These are phyloP conservation scores for Oryza punctata DNA, from an alignment of 176 grass and related monocot species.

Conservation along the genomic window DNA sequence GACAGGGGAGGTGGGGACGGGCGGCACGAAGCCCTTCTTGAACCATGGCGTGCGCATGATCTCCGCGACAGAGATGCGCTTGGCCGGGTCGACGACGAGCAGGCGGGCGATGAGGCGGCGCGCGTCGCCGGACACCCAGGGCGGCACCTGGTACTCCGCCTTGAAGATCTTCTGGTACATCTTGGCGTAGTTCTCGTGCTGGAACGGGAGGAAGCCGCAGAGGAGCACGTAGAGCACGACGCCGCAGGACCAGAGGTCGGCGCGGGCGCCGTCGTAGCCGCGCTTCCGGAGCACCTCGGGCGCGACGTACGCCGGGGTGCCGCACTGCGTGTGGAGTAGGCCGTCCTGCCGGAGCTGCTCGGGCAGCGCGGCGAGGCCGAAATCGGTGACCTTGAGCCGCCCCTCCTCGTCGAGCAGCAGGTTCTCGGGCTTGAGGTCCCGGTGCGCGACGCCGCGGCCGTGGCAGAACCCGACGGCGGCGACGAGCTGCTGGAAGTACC, in stretches of 20 bases:
- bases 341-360: slow-evolving; percentile 90
- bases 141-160: slow-evolving; percentile 73
- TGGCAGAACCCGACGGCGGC: slow-evolving; percentile 95
- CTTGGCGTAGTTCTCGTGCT: slow-evolving; percentile 73
- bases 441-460: slow-evolving; percentile 83
- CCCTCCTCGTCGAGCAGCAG: slow-evolving; percentile 74
- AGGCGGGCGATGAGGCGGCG: slow-evolving; percentile 70
- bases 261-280: slow-evolving; percentile 74
- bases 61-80: slow-evolving; percentile 71
- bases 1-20: slow-evolving; percentile 19
- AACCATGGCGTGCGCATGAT: slow-evolving; percentile 78
- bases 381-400: slow-evolving; percentile 82
- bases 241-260: slow-evolving; percentile 96
- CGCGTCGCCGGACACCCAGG: slow-evolving; percentile 82
- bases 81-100: slow-evolving; percentile 75
- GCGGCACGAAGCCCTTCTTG: slow-evolving; percentile 56
- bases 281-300: slow-evolving; percentile 85
- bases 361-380: slow-evolving; percentile 89
- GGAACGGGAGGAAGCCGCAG: slow-evolving; percentile 85
- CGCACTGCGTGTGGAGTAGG: slow-evolving; percentile 95
- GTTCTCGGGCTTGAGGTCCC: slow-evolving; percentile 99
- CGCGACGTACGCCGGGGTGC: slow-evolving; percentile 93
- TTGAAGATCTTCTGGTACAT: slow-evolving; percentile 96
- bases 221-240: slow-evolving; percentile 93
- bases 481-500: slow-evolving; percentile 88